These are phyloP conservation scores for Saitozyma podzolica DNA, from an alignment of 768 basidiomycete species.

Conservation along the genomic window DNA sequence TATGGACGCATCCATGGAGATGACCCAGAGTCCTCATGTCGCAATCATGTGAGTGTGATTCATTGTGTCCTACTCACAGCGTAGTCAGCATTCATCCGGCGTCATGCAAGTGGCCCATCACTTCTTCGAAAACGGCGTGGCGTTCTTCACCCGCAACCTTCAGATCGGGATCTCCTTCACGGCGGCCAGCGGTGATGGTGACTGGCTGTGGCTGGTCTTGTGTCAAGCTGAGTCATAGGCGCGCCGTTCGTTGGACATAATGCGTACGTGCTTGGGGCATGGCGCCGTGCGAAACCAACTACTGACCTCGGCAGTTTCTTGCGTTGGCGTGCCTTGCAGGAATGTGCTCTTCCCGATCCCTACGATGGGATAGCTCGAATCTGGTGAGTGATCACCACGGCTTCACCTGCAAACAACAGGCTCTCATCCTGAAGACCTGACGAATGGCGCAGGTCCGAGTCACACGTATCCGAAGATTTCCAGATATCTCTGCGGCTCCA, in stretches of 20 bases:
- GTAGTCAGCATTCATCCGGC: constrained; percentile 74
- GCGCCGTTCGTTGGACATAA: constrained; percentile 53
- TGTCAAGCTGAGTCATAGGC: constrained; percentile 13
- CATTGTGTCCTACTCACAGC: background rate
- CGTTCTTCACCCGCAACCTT: constrained; percentile 82
- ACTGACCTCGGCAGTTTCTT: constrained; percentile 57
- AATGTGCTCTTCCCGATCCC: constrained; percentile 68
- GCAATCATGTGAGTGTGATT: constrained; percentile 62
- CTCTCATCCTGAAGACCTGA: too few relatives aligned
- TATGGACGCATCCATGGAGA: constrained; percentile 76
- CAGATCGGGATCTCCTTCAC: constrained; percentile 56
- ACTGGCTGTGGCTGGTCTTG: background rate
- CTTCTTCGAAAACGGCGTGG: constrained; percentile 87
- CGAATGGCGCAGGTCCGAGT: too few relatives aligned
- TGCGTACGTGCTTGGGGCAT: constrained; percentile 3
- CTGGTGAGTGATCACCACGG: constrained; percentile 55
- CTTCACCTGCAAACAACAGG: too few relatives aligned
- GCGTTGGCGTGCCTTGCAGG: constrained; percentile 87
- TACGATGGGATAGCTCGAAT: constrained; percentile 68
- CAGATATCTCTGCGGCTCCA: constrained; percentile 79
- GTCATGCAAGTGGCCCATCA: constrained; percentile 88
- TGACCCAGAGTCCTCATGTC: constrained; percentile 76
- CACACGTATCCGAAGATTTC: constrained; percentile 78
- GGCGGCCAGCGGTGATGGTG: constrained; percentile 46
- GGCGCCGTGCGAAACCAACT: too few relatives aligned